Evolutionary conservation across 1,284 basidiomycete species (phyloP), one percentile per base, ranked within the genome.

Genomic region (Pulchroboletus neoregius): DNA sequence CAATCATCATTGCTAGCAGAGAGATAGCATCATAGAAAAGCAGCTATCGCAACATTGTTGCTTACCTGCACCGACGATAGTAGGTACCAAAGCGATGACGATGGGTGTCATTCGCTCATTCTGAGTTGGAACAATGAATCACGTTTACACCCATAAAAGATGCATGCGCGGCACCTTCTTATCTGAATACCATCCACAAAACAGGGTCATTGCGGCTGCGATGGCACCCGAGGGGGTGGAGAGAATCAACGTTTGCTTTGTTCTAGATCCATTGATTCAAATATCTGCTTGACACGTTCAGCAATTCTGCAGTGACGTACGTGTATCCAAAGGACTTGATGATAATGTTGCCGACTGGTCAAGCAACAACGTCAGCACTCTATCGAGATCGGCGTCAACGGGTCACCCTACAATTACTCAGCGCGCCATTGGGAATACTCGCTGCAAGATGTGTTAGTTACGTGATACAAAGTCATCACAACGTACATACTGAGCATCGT

Each of bases 311-410:
- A 13, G 32, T 12, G 30, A 66, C 75, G 12, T 62, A 80, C 75
- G 76, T 79, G 51, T 83, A 85, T n/a, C 83, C 83, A 54, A 85
- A 83, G 50, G 68, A 72, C 62, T 76, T 76, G 63, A 82, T 76
- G 49, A 80, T 75, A n/a, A 80, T 64, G 55, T 80, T 81, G 56
- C 78, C 76, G 61, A 80, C 81, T 82, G 44, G 15, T 20, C 11
- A 26, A 32, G 28, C 4, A 39, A 32, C 13, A 32, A 4, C 23
- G n/a, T 58, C 27, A 45, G 18, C 1, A 38, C 23, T 13, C n/a
- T 11, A 9, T 43, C 11, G 30, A 42, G 24, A 23, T 45, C 23
- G 40, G 37, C 18, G 9, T 32, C 24, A 22, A 12, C n/a, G 9
- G 3, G 35, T 9, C 12, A 27, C 66, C 78, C 46, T 54, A 82